A percentile compares a stretch with the other conserved stretches of the same genome.
Conservation (phyloP, 2,329 filamentous ascomycete genomes). For the Emmonsiellopsis sp. region DNA sequence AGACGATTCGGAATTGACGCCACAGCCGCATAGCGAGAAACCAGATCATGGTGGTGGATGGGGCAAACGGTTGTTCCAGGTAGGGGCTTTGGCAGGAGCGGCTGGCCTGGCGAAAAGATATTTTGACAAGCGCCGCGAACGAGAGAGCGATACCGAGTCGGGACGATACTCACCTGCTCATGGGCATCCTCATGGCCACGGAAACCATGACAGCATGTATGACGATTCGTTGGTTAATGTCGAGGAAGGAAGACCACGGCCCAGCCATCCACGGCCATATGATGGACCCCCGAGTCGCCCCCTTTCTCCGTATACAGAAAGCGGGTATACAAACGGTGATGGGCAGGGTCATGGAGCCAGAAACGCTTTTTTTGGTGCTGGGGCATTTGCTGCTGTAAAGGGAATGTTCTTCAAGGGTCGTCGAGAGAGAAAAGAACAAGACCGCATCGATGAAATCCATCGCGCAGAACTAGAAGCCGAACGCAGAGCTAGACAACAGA, state of each 20-base stretch:
- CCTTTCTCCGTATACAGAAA: conserved; percentile 29
- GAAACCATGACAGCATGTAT: conserved; percentile 35
- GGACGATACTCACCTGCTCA: conserved; percentile 45
- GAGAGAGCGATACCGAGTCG: conserved; percentile 45
- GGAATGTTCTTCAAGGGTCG: conserved; percentile 53
- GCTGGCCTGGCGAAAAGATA: conserved; percentile 53
- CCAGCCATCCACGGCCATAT: conserved; percentile 22
- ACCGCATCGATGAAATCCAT: conserved; percentile 27
- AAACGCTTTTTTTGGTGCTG: conserved; percentile 57
- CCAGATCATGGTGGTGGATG: conserved; percentile 46
- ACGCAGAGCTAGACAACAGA: conserved; percentile 35
- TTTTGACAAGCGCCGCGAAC: conserved; percentile 46
- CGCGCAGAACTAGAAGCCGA: conserved; percentile 45
- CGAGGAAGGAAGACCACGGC: conserved; percentile 47
- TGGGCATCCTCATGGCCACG: conserved; percentile 42
- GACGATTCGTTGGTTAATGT: conserved; percentile 34
- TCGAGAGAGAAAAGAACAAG: conserved; percentile 45
- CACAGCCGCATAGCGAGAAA: conserved; percentile 59
- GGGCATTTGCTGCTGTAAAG: conserved; percentile 51
- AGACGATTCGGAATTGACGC: conserved; percentile 32
- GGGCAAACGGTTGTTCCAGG: conserved; percentile 51
- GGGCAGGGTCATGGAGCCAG: conserved; percentile 41
- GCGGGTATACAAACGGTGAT: conserved; percentile 33
- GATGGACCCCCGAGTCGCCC: conserved; percentile 22
- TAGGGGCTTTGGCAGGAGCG: conserved; percentile 55